phyloP scores from a whole-genome alignment of 257 asterid species.

The Fraxinus excelsior region DNA sequence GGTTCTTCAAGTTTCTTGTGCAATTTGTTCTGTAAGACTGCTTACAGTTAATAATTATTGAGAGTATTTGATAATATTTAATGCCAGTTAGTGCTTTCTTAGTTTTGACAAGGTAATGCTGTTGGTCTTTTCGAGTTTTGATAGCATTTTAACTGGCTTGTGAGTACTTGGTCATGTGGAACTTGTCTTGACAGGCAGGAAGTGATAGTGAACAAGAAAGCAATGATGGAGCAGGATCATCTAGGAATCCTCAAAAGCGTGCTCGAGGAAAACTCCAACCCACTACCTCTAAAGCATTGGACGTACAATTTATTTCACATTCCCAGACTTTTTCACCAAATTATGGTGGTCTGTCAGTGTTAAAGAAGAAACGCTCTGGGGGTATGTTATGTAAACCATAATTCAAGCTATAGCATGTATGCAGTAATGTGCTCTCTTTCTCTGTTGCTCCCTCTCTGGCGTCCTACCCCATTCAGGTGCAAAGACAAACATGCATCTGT shows the following conservation, averaged over 20 bases:
- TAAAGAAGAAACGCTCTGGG: slow-evolving; percentile 85
- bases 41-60: background rate
- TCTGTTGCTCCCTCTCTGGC: background rate
- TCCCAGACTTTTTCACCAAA: slow-evolving; percentile 52
- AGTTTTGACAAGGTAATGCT: slow-evolving; percentile 31
- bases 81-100: slow-evolving; percentile 7
- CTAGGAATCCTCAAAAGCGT: slow-evolving; percentile 74
- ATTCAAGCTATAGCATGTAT: slow-evolving; percentile 7
- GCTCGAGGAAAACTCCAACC: slow-evolving; percentile 69
- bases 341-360: slow-evolving; percentile 56
- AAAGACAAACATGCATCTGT: background rate
- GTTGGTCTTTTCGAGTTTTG: slow-evolving; percentile 10
- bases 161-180: slow-evolving; percentile 26
- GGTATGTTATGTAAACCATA: slow-evolving; percentile 51
- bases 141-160: slow-evolving; percentile 30
- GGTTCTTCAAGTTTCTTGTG: background rate
- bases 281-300: slow-evolving; percentile 52
- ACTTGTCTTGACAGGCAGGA: slow-evolving; percentile 62
- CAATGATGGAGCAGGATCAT: slow-evolving; percentile 78
- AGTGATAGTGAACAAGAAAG: slow-evolving; percentile 90
- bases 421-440: slow-evolving; percentile 9
- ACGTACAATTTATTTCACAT: slow-evolving; percentile 40
- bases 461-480: background rate
- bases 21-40: background rate
- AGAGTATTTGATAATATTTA: slow-evolving; percentile 9